phyloP scores from a whole-genome alignment of 2,329 filamentous ascomycete species.

The Kalmusia sp. region DNA sequence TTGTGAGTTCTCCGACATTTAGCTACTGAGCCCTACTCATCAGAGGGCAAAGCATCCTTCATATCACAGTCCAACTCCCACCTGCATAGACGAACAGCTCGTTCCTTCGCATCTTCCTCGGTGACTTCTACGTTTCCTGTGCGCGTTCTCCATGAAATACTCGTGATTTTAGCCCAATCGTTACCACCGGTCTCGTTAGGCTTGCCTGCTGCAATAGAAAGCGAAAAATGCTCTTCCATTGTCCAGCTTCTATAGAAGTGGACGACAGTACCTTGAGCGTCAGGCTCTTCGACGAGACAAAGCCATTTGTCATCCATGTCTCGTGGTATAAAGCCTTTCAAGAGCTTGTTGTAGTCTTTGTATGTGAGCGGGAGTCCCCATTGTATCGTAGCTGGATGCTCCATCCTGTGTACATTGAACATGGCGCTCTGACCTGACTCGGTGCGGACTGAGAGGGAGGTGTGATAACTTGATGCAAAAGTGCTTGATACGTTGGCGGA shows the following conservation, averaged over 20 bases:
- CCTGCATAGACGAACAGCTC: background rate
- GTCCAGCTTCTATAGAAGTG: background rate
- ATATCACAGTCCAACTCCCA: background rate
- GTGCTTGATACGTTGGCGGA: too few species aligned
- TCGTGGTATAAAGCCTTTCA: background rate
- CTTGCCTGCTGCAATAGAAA: background rate
- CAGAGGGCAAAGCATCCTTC: too few species aligned
- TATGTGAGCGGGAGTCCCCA: background rate
- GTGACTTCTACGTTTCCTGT: background rate
- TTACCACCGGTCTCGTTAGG: background rate
- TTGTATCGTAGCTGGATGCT: background rate
- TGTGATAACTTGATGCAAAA: too few species aligned
- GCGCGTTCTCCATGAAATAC: background rate
- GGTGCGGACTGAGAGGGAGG: too few species aligned
- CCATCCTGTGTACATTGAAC: too few species aligned
- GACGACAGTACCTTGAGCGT: background rate
- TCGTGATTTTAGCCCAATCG: background rate
- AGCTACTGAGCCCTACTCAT: too few species aligned
- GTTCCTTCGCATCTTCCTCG: background rate
- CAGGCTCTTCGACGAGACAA: background rate
- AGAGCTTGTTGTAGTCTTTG: slow-evolving; percentile 1
- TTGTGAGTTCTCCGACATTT: too few species aligned
- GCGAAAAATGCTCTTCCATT: background rate
- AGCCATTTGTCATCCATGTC: background rate
- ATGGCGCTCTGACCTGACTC: too few species aligned